A percentile compares a stretch with the other conserved stretches of the same genome.
These are phyloP conservation scores for Carnegiea gigantea DNA, from an alignment of 179 eudicot genomes.

Conservation along the genomic window DNA sequence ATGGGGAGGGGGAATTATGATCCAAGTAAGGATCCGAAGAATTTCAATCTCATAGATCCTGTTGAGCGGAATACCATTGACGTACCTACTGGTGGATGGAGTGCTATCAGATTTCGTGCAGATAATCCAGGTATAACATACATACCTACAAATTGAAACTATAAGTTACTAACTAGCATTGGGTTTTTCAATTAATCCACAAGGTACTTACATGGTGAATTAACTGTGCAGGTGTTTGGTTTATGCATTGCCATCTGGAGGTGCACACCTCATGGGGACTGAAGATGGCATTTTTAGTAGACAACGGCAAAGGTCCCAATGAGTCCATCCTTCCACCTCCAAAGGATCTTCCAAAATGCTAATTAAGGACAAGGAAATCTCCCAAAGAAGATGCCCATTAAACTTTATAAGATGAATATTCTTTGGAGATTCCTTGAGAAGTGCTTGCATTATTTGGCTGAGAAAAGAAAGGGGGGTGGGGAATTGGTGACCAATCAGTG, in stretches of 20 bases:
- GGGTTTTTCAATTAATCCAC: background rate
- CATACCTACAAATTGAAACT: too few species aligned
- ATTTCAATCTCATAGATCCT: constrained; percentile 71
- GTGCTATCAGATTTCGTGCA: constrained; percentile 72
- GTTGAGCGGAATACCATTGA: constrained; percentile 67
- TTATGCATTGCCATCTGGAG: constrained; percentile 79
- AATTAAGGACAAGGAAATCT: background rate
- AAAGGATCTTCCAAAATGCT: constrained; percentile 67
- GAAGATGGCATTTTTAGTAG: constrained; percentile 73
- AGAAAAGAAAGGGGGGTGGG: background rate
- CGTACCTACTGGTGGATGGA: constrained; percentile 74
- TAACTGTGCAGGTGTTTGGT: constrained; percentile 60
- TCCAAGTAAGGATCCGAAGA: constrained; percentile 43
- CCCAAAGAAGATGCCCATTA: background rate
- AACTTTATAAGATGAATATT: constrained; percentile 18
- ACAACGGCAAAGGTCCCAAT: constrained; percentile 62
- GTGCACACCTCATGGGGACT: constrained; percentile 86
- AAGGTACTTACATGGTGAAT: background rate
- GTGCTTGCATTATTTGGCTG: background rate
- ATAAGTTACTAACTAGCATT: background rate
- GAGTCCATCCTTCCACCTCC: constrained; percentile 67
- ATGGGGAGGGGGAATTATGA: constrained; percentile 63
- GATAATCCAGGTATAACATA: constrained; percentile 66
- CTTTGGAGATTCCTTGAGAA: constrained; percentile 20
- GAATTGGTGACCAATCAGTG: background rate